Evolutionary conservation across 176 grass and related monocot genomes (phyloP), one percentile per base, ranked within the genome.

Genomic region (Aegilops bicornis): DNA sequence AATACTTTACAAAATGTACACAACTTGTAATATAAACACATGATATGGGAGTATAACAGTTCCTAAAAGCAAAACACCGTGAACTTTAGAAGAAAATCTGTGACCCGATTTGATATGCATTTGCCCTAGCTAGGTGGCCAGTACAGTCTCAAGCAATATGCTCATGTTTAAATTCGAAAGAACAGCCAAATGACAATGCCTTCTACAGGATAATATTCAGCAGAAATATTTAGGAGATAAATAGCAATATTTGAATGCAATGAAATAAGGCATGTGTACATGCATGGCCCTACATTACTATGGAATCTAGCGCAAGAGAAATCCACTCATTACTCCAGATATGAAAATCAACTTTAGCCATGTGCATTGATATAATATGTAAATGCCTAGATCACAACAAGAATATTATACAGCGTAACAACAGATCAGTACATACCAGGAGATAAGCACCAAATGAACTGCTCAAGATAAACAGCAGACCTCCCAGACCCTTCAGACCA

Each of bases 401-500:
- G 50, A 22, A 78, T 33, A 47, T 68, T 37, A 36, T 8, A 84
- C 31, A 19, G 30, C 42, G 27, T 74, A 5, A 23, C 4, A 11
- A 73, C 12, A 48, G 11, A 19, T 72, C 64, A 81, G 50, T 37
- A 92, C 59, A 67, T 64, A 98, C 96, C 96, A 98, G 88, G 40
- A 98, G 90, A 69, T 92, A 91, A 35, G 96, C 96, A 47, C 96
- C 96, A 2, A 98, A 62, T 25, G 93, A 94, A 80, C 91, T 94
- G 79, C 96, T 94, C 39, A 98, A 68, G 50, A 98, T 98, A 77
- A 98, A 98, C 24, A 98, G 93, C 12, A 98, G 93, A 73, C 96
- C 90, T 80, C 96, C 96, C 24, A 94, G 78, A 22, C 96, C 93
- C 86, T 96, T 98, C 33, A 98, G 92, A 31, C 76, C 86, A 82